A percentile compares a stretch with the other conserved stretches of the same genome.
These are phyloP conservation scores for Penstemon barbatus DNA, from an alignment of 257 asterid genomes.

Conservation along the genomic window DNA sequence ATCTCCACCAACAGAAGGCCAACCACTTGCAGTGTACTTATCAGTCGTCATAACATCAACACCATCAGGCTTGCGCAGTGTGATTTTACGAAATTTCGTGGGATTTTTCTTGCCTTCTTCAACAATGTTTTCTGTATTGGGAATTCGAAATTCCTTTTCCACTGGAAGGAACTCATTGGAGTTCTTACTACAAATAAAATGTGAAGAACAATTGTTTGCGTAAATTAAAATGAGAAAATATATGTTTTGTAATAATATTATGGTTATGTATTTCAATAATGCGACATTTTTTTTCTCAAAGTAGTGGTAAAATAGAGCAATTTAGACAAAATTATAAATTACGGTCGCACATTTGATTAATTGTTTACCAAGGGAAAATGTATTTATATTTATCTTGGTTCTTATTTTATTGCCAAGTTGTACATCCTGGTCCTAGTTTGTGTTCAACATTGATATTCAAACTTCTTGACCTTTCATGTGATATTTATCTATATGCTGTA, in stretches of 20 bases:
- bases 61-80: slow-evolving; percentile 60
- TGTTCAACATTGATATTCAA: not conserved
- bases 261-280: not conserved
- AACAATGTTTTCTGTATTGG: slow-evolving; percentile 67
- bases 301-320: no score
- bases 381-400: not conserved
- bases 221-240: not conserved
- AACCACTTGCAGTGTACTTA: slow-evolving; percentile 86
- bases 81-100: slow-evolving; percentile 69
- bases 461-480: not conserved
- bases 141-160: slow-evolving; percentile 72
- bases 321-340: slow-evolving; percentile 10
- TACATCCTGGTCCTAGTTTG: not conserved
- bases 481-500: not conserved
- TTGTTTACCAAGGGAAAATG: not conserved
- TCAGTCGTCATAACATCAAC: slow-evolving; percentile 57
- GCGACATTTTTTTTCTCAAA: no score
- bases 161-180: slow-evolving; percentile 60
- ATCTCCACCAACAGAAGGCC: slow-evolving; percentile 95
- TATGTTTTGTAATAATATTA: not conserved
- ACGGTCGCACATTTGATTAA: not conserved
- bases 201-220: not conserved
- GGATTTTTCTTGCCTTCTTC: slow-evolving; percentile 95
- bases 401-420: not conserved
- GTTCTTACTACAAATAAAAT: slow-evolving; percentile 52